Conservation (phyloP, 192 early-diverging fungal species). For the Irineochytrium annulatum region DNA sequence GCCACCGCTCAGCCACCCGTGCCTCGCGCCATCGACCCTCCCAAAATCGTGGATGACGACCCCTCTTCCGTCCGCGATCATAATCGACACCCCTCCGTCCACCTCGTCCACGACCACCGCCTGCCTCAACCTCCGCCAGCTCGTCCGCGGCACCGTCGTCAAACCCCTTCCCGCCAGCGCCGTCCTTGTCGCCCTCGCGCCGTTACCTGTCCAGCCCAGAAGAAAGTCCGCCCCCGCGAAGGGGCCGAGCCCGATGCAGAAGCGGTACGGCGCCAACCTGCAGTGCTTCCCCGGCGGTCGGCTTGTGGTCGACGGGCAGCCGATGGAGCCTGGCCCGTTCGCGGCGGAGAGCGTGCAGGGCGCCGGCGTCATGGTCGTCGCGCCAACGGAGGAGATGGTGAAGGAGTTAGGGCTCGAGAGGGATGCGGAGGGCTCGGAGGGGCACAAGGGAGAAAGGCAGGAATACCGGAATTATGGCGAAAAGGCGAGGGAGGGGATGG, state of each 20-base stretch:
- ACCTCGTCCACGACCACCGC: too few species aligned
- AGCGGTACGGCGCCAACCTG: neutral
- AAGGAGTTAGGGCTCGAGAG: too few species aligned
- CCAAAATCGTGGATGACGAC: neutral
- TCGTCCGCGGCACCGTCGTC: too few species aligned
- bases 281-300: neutral
- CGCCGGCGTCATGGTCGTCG: too few species aligned
- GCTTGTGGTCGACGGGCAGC: neutral
- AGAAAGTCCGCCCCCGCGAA: neutral
- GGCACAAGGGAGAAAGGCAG: too few species aligned
- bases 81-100: too few species aligned
- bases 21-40: neutral
- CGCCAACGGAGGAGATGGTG: too few species aligned
- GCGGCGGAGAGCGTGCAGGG: neutral
- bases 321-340: conserved; percentile 3
- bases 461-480: too few species aligned
- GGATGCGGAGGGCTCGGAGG: too few species aligned
- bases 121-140: too few species aligned
- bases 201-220: neutral
- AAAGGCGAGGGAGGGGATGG: too few species aligned
- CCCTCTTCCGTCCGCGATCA: neutral
- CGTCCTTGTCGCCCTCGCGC: neutral
- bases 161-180: neutral
- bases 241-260: too few species aligned
- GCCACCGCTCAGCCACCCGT: neutral